These are phyloP conservation scores for Wickerhamomyces kurtzmanii DNA, from an alignment of 805 yeast genomes.

Conservation along the genomic window DNA sequence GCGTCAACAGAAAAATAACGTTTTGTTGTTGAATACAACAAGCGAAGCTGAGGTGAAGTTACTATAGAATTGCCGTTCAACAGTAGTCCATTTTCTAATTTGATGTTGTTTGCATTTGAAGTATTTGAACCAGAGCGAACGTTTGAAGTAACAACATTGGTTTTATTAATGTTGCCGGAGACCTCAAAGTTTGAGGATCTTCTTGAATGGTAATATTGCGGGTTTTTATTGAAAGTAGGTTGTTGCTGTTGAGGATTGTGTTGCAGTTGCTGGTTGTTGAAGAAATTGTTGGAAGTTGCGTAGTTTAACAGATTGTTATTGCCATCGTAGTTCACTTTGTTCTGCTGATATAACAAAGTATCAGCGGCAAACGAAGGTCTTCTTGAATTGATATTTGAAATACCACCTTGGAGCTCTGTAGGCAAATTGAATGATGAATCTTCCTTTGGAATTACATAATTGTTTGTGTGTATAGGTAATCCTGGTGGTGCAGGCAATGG, in stretches of 20 bases:
- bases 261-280: constrained; percentile 1
- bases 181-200: constrained; percentile 3
- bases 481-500: too few species aligned
- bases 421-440: constrained; percentile 50
- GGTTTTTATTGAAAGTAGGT: constrained; percentile 3
- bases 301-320: constrained; percentile 7
- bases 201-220: constrained; percentile 1
- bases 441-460: too few species aligned
- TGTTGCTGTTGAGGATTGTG: constrained; percentile 5
- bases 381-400: constrained; percentile 51
- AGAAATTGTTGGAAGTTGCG: constrained; percentile 8
- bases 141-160: not conserved
- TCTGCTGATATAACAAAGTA: constrained; percentile 29
- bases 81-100: constrained; percentile 55
- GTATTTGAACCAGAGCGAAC: constrained; percentile 3
- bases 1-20: constrained; percentile 44
- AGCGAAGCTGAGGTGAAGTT: constrained; percentile 48
- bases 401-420: constrained; percentile 53
- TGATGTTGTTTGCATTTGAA: constrained; percentile 12
- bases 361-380: constrained; percentile 74
- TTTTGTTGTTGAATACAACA: constrained; percentile 34
- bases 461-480: too few species aligned
- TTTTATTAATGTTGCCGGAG: not conserved
- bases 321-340: constrained; percentile 4
- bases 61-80: constrained; percentile 45